Evolutionary conservation across 768 basidiomycete genomes (phyloP).

Genomic region (Sporobolomyces roseus): DNA sequence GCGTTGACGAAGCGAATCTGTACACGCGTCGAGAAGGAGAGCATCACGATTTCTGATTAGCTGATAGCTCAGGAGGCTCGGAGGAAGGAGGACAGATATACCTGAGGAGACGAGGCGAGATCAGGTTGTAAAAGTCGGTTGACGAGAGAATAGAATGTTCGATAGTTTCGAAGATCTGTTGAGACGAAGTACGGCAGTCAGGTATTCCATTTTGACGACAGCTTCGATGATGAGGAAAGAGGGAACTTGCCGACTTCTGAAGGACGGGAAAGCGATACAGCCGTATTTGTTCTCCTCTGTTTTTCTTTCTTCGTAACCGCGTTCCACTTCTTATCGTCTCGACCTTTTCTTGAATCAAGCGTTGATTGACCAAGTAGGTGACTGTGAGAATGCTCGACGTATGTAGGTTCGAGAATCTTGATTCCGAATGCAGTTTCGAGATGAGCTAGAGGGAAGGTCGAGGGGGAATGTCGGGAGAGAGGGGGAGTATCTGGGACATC

Average conservation of each 20-base stretch:
- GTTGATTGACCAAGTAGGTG: conserved; percentile 5
- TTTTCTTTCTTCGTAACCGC: neutral
- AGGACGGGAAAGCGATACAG: conserved; percentile 3
- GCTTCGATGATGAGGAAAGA: neutral
- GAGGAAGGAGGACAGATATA: no score
- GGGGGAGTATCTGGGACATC: neutral
- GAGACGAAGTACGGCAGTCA: neutral
- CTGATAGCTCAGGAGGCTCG: no score
- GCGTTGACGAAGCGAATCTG: conserved; percentile 19
- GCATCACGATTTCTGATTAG: no score
- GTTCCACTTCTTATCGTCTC: conserved; percentile 15
- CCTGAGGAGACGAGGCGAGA: conserved; percentile 4
- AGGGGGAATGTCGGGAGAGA: conserved; percentile 3
- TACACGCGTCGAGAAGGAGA: no score
- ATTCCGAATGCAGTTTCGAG: conserved; percentile 11
- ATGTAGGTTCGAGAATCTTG: conserved; percentile 19
- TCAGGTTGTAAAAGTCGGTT: conserved; percentile 4
- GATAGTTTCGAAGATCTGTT: conserved; percentile 21
- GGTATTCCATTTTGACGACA: neutral
- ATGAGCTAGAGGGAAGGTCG: conserved; percentile 29
- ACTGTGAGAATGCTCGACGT: conserved; percentile 12
- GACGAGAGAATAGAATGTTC: conserved; percentile 18
- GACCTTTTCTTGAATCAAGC: neutral
- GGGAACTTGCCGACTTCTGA: conserved; percentile 19
- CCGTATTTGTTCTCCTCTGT: conserved; percentile 4